phyloP scores from a whole-genome alignment of 352 stramenopile genomes.

The Phytophthora nicotianae region DNA sequence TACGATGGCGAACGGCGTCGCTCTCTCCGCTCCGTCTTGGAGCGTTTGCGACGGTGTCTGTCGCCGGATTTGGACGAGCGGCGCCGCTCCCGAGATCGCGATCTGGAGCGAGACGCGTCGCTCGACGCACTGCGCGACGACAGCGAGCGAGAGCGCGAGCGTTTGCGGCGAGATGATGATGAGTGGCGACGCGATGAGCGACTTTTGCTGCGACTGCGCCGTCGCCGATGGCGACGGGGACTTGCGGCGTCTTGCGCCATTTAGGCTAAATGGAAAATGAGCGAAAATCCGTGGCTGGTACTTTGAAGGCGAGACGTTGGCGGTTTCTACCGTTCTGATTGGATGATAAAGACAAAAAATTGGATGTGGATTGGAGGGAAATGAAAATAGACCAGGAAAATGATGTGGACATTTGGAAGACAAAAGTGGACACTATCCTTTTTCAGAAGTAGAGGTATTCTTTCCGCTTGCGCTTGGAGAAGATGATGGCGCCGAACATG shows the following conservation, averaged over 20 bases:
- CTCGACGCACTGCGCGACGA: slow-evolving; percentile 31
- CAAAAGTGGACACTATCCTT: slow-evolving; percentile 21
- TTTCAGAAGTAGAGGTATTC: slow-evolving; percentile 74
- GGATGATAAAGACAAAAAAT: slow-evolving; percentile 16
- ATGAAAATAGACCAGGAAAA: background rate
- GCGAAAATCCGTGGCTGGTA: slow-evolving; percentile 23
- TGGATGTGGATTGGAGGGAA: slow-evolving; percentile 20
- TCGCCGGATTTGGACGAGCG: slow-evolving; percentile 31
- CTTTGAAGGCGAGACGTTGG: slow-evolving; percentile 18
- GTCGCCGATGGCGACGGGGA: slow-evolving; percentile 38
- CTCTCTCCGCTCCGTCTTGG: slow-evolving; percentile 24
- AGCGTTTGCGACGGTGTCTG: slow-evolving; percentile 37
- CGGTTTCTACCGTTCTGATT: slow-evolving; percentile 27
- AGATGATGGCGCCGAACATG: slow-evolving; percentile 90
- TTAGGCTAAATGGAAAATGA: slow-evolving; percentile 29
- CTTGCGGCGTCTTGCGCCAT: slow-evolving; percentile 36
- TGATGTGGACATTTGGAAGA: slow-evolving; percentile 20
- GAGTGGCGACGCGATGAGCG: slow-evolving; percentile 33
- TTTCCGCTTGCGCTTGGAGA: slow-evolving; percentile 84
- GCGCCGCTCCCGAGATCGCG: slow-evolving; percentile 40
- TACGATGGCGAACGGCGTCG: slow-evolving; percentile 26
- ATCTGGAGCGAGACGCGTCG: slow-evolving; percentile 41
- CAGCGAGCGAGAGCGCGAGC: slow-evolving; percentile 37
- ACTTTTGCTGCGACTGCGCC: slow-evolving; percentile 40
- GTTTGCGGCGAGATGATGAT: slow-evolving; percentile 33